Evolutionary conservation across 345 rosid genomes (phyloP).

Genomic region (Ceriops decandra): DNA sequence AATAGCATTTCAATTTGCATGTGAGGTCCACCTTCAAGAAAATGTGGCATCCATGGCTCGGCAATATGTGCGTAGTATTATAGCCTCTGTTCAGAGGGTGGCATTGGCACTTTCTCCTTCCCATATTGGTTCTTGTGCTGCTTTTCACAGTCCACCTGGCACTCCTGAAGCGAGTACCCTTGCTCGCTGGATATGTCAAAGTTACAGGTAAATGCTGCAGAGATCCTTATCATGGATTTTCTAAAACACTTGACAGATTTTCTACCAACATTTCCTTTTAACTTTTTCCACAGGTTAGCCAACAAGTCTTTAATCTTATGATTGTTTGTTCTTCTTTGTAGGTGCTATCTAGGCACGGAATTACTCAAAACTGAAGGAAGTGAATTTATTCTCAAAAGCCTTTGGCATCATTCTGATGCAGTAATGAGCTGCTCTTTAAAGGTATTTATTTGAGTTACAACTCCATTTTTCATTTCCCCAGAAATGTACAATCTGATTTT

Average conservation of each 20-base stretch:
- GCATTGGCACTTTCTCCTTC: slow-evolving; percentile 98
- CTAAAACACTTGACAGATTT: too few relatives aligned
- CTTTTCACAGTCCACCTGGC: slow-evolving; percentile 77
- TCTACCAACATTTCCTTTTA: too few relatives aligned
- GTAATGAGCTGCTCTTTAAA: slow-evolving; percentile 90
- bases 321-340: slow-evolving; percentile 19
- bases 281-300: too few relatives aligned
- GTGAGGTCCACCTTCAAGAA: slow-evolving; percentile 97
- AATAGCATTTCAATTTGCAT: slow-evolving; percentile 95
- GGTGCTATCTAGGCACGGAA: slow-evolving; percentile 88
- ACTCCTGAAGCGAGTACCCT: slow-evolving; percentile 98
- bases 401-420: slow-evolving; percentile 87
- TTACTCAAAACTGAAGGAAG: slow-evolving; percentile 71
- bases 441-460: slow-evolving; percentile 10
- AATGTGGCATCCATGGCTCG: slow-evolving; percentile 97
- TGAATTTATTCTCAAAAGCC: slow-evolving; percentile 73
- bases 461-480: too few relatives aligned
- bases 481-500: neutral
- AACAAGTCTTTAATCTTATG: neutral
- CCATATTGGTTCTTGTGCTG: slow-evolving; percentile 70
- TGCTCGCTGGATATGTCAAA: slow-evolving; percentile 96
- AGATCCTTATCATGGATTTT: neutral
- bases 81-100: slow-evolving; percentile 96
- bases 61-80: slow-evolving; percentile 90
- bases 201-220: slow-evolving; percentile 56